phyloP scores from a whole-genome alignment of 225 moss, liverwort and hornwort genomes.

The Ulota crispa region DNA sequence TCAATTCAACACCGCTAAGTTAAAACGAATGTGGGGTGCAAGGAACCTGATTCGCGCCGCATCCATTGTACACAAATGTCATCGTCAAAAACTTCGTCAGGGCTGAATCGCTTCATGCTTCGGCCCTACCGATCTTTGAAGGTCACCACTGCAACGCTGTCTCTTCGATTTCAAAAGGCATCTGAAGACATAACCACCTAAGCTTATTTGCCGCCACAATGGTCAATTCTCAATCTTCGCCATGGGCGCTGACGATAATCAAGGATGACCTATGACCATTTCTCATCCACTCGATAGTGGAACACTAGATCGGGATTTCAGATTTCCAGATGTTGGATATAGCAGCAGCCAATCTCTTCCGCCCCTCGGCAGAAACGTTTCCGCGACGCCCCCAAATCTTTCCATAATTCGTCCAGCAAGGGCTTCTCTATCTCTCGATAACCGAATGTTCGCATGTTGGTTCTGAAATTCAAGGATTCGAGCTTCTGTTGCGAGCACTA shows the following conservation, averaged over 20 bases:
- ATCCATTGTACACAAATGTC: background rate
- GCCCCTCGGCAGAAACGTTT: background rate
- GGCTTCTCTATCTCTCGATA: background rate
- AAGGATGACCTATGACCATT: constrained; percentile 24
- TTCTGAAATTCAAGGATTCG: background rate
- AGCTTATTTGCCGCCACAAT: constrained; percentile 5
- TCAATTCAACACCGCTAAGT: background rate
- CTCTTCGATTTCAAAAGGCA: constrained; percentile 38
- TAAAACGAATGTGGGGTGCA: background rate
- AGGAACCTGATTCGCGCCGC: constrained; percentile 13
- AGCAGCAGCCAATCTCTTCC: constrained; percentile 31
- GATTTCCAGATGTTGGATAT: constrained; percentile 31
- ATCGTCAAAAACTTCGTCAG: background rate
- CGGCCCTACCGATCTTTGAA: background rate
- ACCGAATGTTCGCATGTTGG: background rate
- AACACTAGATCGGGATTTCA: background rate
- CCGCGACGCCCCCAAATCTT: background rate
- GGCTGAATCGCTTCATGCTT: background rate
- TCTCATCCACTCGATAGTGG: constrained; percentile 34
- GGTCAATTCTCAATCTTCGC: background rate
- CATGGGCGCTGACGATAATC: background rate
- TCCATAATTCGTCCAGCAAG: background rate
- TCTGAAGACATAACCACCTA: constrained; percentile 1
- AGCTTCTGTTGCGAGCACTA: background rate
- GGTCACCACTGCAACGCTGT: constrained; percentile 26